Base-by-base conservation (phyloP, 2,329 filamentous ascomycete species). In the Ustilaginoidea virens region DNA sequence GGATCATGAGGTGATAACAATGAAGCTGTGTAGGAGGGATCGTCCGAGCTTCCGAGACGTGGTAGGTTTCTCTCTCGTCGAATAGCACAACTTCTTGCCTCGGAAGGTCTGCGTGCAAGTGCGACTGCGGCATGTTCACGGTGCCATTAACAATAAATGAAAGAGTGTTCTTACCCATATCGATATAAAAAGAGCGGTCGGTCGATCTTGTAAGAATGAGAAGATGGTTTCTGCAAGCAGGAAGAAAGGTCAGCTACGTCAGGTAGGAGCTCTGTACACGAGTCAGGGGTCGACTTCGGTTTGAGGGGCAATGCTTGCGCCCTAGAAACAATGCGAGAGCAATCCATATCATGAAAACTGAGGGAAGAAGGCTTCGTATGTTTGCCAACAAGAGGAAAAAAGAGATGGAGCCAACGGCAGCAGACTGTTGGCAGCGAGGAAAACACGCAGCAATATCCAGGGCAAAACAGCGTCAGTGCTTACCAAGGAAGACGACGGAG, bases 111-210 rank as follows among this genome's bases (percentile, higher is more conserved):
- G 34, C 39, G 19, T 12, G 24, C 20, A 32, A 19, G 30, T 3
- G 22, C 29, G 16, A 12, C n/a, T n/a, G n/a, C n/a, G n/a, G n/a
- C n/a, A n/a, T n/a, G n/a, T n/a, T 20, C 17, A 9, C 17, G n/a
- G 17, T 9, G 8, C 21, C 29, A 17, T 13, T n/a, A 12, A 12
- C 14, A 22, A 38, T 29, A 25, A 32, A 36, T 39, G 44, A 53
- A 52, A 45, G 41, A 44, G 32, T 32, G 31, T 38, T 47, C 53
- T 56, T 56, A 56, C 53, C 53, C 53, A 56, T 56, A 48, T 45
- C 44, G 44, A 53, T 51, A 36, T 51, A 47, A 49, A 49, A 53
- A 46, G 49, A 52, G 42, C 49, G 47, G 38, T 47, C 49, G 47
- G 39, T 39, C 39, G 43, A 37, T 34, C 25, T 34, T 39, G 42